Evolutionary conservation across 108 stramenopile genomes (phyloP), one percentile per base, ranked within the genome.

Genomic region (Fistulifera pelliculosa): DNA sequence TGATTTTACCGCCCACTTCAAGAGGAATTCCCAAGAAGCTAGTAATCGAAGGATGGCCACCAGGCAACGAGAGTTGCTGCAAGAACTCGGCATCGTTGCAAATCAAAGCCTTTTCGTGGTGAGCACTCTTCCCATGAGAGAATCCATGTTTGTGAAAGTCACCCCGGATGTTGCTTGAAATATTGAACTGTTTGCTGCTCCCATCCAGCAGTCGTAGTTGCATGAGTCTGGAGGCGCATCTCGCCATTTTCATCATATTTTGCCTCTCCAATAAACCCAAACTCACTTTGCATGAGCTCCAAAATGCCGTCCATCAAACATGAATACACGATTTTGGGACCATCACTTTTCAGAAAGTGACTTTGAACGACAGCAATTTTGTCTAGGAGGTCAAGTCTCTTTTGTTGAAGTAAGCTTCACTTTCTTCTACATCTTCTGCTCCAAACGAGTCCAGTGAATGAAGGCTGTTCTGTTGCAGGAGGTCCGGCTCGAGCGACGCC

Each of bases 241-340:
- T 23, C 28, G 24, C 51, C 51, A 43, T 59, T 51, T 13, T 58
- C 65, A 27, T 65, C 64, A 41, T 66, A 52, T 28, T 59, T 66
- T 38, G 59, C 38, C 52, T 66, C 56, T n/a, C 65, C 65, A 23
- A 66, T 66, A 38, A 66, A 66, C 0, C 65, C 65, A 39, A 59
- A 66, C 41, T 58, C 65, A 6, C 39, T 42, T 17, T 47, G 26
- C 58, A 53, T 66, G 40, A 66, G 50, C 10, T 66, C 58, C 57
- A 66, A 51, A 13, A 66, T 21, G 10, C 50, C 49, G 19, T 58
- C 50, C 18, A 66, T 31, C 41, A 66, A 40, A 35, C 27, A 43
- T 41, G 50, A 49, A 58, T 59, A 66, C 2, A 66, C 58, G 1
- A 51, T 50, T 5, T 38, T 24, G 14, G 65, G 65, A 4, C 31